Percentiles rank a stretch among this genome's conserved stretches.
phyloP scores from a whole-genome alignment of 1,284 basidiomycete species.

The Boletus smithii region DNA sequence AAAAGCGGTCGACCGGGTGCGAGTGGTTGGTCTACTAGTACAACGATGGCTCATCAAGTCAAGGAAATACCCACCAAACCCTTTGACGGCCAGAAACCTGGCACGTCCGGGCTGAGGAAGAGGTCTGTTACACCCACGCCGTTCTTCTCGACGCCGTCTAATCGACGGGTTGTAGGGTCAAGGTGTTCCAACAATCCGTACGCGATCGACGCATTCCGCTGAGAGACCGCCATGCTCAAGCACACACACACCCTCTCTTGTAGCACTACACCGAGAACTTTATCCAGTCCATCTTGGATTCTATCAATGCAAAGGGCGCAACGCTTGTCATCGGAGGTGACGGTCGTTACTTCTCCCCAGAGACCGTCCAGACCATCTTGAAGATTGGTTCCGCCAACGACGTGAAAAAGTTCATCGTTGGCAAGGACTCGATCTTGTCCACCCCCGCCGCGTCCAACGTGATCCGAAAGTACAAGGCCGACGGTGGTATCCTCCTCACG shows the following conservation, averaged over 20 bases:
- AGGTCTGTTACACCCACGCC: slow-evolving; percentile 49
- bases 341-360: slow-evolving; percentile 90
- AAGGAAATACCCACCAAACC: slow-evolving; percentile 72
- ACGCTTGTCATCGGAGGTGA: slow-evolving; percentile 97
- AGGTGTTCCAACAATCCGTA: slow-evolving; percentile 89
- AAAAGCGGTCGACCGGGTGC: slow-evolving; percentile 14
- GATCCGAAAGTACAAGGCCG: slow-evolving; percentile 93
- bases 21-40: no score
- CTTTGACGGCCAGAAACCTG: slow-evolving; percentile 90
- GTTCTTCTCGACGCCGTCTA: slow-evolving; percentile 3
- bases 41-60: slow-evolving; percentile 44
- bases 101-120: slow-evolving; percentile 92
- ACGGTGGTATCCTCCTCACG: slow-evolving; percentile 97
- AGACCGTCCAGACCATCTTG: slow-evolving; percentile 88
- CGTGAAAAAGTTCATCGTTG: slow-evolving; percentile 85
- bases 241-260: slow-evolving; percentile 7
- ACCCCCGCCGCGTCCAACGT: slow-evolving; percentile 96
- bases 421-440: slow-evolving; percentile 88
- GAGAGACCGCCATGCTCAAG: slow-evolving; percentile 14
- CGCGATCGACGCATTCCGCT: slow-evolving; percentile 21
- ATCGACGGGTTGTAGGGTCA: slow-evolving; percentile 58
- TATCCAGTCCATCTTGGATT: slow-evolving; percentile 90
- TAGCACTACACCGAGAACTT: slow-evolving; percentile 99
- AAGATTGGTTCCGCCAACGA: slow-evolving; percentile 90
- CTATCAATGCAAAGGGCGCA: slow-evolving; percentile 78